Evolutionary conservation across 2,329 filamentous ascomycete species (phyloP).

Genomic region (Ophiostoma tasmaniense): DNA sequence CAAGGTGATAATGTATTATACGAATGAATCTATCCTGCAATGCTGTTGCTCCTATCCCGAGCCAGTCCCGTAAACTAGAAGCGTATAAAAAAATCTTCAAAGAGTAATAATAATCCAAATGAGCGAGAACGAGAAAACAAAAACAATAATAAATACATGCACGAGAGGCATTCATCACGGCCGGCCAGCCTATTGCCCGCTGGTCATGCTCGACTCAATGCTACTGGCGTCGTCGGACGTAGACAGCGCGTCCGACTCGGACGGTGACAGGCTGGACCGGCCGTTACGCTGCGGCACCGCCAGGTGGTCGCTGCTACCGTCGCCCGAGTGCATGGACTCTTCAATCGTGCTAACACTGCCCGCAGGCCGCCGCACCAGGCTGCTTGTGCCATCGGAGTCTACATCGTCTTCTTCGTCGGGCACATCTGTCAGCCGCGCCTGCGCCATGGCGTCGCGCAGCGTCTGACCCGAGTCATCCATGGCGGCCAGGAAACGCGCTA

Average conservation of each 20-base stretch:
- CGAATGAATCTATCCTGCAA: neutral
- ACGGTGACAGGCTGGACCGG: constrained; percentile 14
- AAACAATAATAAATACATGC: neutral
- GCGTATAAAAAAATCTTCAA: neutral
- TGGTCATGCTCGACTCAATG: constrained; percentile 16
- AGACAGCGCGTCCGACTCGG: constrained; percentile 19
- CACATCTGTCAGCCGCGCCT: constrained; percentile 32
- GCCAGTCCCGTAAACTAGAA: neutral
- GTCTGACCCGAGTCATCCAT: constrained; percentile 81
- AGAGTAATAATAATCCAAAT: neutral
- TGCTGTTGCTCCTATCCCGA: neutral
- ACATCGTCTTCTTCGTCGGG: constrained; percentile 10
- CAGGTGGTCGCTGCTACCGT: constrained; percentile 24
- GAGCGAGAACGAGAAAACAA: neutral
- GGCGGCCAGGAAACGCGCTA: constrained; percentile 89
- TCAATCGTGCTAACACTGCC: constrained; percentile 4
- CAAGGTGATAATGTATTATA: neutral
- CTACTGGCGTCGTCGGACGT: constrained; percentile 19
- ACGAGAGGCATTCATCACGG: neutral
- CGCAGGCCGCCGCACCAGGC: neutral
- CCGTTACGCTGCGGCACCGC: constrained; percentile 24
- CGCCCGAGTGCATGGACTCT: constrained; percentile 5
- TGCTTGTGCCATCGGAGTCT: neutral
- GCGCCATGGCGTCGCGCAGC: constrained; percentile 61
- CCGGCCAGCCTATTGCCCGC: constrained; percentile 1